phyloP scores from a whole-genome alignment of 2,329 filamentous ascomycete species.

The Penicillium paneum region DNA sequence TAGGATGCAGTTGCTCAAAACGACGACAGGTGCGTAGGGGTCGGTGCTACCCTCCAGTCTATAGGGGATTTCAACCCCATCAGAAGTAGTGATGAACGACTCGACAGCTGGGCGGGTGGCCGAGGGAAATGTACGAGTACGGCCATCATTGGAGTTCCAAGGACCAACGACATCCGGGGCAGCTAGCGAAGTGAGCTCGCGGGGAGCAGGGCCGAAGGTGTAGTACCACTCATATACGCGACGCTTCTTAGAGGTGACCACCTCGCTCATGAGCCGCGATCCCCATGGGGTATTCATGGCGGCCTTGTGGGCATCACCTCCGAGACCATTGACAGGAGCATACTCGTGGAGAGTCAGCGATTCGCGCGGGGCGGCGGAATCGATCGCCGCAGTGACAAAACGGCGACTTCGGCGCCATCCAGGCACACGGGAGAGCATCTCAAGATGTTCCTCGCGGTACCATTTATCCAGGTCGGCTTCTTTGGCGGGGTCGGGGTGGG shows the following conservation, averaged over 20 bases:
- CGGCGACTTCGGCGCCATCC: conserved; percentile 75
- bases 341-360: conserved; percentile 73
- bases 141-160: conserved; percentile 56
- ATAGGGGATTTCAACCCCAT: conserved; percentile 69
- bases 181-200: conserved; percentile 60
- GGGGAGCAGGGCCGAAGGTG: conserved; percentile 70
- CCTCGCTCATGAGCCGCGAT: conserved; percentile 56
- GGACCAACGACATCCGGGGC: conserved; percentile 48
- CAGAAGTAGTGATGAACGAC: conserved; percentile 65
- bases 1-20: conserved; percentile 77
- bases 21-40: conserved; percentile 66
- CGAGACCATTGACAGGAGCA: conserved; percentile 62
- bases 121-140: conserved; percentile 52
- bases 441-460: conserved; percentile 72
- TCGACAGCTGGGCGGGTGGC: conserved; percentile 54
- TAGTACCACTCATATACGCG: conserved; percentile 72
- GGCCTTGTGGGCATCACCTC: conserved; percentile 61
- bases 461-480: conserved; percentile 62
- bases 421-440: conserved; percentile 67
- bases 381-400: conserved; percentile 65
- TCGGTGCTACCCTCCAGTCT: conserved; percentile 69
- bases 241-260: conserved; percentile 56
- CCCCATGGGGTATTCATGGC: conserved; percentile 62
- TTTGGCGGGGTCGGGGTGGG: conserved; percentile 51
- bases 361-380: conserved; percentile 54